Evolutionary conservation across 345 rosid genomes (phyloP), one percentile per base, ranked within the genome.

Genomic region (Lenwebbia sp.): DNA sequence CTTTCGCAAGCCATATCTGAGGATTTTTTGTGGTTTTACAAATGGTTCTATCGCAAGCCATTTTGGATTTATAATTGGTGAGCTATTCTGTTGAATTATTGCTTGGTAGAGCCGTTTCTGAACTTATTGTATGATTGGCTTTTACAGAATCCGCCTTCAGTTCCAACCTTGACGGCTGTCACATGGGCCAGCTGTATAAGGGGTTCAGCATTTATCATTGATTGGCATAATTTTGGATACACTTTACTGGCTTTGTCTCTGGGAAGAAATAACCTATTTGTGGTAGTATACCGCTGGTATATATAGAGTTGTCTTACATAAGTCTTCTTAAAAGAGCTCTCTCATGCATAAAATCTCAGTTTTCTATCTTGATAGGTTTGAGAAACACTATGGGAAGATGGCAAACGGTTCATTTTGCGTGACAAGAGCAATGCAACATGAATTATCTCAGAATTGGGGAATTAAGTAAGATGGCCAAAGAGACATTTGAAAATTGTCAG

Each of bases 171-270:
- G 84, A 86, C 94, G 54, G 98, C 97, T 85, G 97, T 96, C 51
- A 94, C 94, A 92, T 96, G 98, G 99, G 99, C 97, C 21, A 95
- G 99, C 90, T 93, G 93, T 89, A 91, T 93, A 89, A 93, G 96
- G 88, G 87, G 84, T 83, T 93, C 98, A 9, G 91, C 94, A 2
- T 93, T 94, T 90, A 84, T 97, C 74, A 90, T 97, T 22, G 99
- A 97, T 90, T 97, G 99, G 99, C 99, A 97, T 89, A 97, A 97
- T 85, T 97, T 95, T 92, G 99, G 99, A 88, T 97, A 95, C 85
- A 96, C 99, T 4, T 90, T 97, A 90, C 90, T 97, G 88, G 94
- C 95, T n/a, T 89, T 97, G 88, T 96, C 99, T 19, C 88, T 97
- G 49, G 99, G 99, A 88, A 94, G 99, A 88, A 95, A 90, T 89